Conservation (phyloP, 2,329 filamentous ascomycete species). For the Fusarium setosum region DNA sequence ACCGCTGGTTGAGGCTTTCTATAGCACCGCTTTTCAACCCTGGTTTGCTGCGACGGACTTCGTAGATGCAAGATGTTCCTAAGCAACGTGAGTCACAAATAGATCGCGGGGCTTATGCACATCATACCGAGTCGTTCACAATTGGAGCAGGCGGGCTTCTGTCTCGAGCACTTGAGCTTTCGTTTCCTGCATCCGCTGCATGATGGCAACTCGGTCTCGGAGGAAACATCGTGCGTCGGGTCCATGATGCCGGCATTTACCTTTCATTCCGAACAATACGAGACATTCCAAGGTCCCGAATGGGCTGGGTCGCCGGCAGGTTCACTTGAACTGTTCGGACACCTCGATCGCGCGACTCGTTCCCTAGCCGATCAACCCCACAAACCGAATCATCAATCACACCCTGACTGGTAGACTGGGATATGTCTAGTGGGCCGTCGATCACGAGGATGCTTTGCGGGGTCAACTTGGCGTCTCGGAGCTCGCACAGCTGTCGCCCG, state of each 20-base stretch:
- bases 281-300: neutral
- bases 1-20: constrained; percentile 8
- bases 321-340: no score
- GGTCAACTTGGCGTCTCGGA: neutral
- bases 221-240: constrained; percentile 5
- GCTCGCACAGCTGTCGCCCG: neutral
- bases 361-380: neutral
- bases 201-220: constrained; percentile 18
- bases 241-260: neutral
- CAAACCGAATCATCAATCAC: neutral
- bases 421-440: neutral
- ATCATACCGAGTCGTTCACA: constrained; percentile 20
- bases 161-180: constrained; percentile 27
- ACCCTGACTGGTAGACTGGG: neutral
- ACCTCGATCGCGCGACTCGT: neutral
- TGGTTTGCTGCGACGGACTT: constrained; percentile 9
- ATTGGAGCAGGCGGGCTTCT: constrained; percentile 21
- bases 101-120: no score
- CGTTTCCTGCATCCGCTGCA: constrained; percentile 24
- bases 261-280: neutral
- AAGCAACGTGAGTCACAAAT: neutral
- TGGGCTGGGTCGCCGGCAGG: neutral
- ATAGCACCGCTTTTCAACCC: constrained; percentile 22
- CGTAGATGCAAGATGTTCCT: constrained; percentile 9
- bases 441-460: neutral